Evolutionary conservation across 1,284 basidiomycete genomes (phyloP), one percentile per base, ranked within the genome.

Genomic region (Ceratorhiza oryzae-sativae): DNA sequence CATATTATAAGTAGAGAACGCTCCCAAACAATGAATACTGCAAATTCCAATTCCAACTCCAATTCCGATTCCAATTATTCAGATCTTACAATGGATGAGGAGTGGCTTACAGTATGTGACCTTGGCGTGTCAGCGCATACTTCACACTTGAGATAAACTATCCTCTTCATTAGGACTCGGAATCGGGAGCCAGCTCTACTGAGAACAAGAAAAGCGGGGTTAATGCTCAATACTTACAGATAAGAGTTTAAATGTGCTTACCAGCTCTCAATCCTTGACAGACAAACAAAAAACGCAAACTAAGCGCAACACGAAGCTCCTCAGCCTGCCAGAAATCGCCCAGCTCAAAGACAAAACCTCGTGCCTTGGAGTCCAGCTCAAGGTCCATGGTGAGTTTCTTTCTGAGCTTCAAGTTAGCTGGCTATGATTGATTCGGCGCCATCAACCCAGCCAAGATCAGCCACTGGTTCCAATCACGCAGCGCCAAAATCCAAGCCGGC

Each of bases 361-460:
- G n/a, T 3, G n/a, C 15, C 1, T 1, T 3, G 30, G n/a, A 15
- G 18, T 13, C 53, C 3, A 27, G 23, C 15, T 9, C 49, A 30
- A 55, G 30, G 18, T 8, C 27, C 32, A 9, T 13, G 53, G 53
- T 55, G 8, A 55, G 53, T 34, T n/a, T 55, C 27, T 32, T 32
- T 32, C 25, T 18, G 3, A 9, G 12, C 8, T 18, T 6, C 3
- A 15, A 23, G 5, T 48, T 34, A 3, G 3, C 6, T 32, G 15
- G 5, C 18, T 0, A 15, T 15, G 30, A 34, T 34, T 18, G 27
- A 6, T 34, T 15, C 4, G 5, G 53, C 12, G 30, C 15, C 3
- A 55, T 55, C 53, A 55, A 55, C 18, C 30, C 30, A 55, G 53
- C 27, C 53, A 15, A 55, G 53, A 55, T 55, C 30, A 55, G 30